Evolutionary conservation across 2,329 filamentous ascomycete genomes (phyloP).

Genomic region (Curvularia hawaiiensis): DNA sequence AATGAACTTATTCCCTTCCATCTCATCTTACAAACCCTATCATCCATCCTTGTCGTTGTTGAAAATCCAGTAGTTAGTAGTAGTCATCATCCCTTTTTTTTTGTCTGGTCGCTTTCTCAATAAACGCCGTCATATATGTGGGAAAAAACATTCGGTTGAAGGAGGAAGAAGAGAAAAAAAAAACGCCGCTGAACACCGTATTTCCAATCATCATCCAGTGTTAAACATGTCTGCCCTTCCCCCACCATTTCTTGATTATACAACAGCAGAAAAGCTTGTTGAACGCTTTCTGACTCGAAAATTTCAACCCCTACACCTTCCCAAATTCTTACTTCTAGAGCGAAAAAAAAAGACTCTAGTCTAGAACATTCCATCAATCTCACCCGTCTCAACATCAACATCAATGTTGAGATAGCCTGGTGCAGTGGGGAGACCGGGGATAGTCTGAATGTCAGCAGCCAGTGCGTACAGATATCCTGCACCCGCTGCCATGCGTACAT

Average conservation of each 20-base stretch:
- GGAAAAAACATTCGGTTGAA: background rate
- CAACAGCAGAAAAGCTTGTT: conserved; percentile 13
- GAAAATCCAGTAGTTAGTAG: background rate
- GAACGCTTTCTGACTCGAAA: conserved; percentile 4
- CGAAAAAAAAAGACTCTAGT: background rate
- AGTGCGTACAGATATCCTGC: conserved; percentile 83
- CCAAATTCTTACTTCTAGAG: no score
- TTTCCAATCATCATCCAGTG: background rate
- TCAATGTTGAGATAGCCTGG: conserved; percentile 96
- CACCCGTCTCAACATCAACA: conserved; percentile 58
- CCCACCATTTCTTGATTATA: background rate
- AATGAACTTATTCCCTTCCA: background rate
- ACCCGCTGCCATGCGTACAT: conserved; percentile 91
- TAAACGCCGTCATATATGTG: background rate
- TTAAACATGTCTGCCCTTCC: background rate
- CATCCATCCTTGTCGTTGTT: background rate
- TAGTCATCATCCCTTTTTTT: background rate
- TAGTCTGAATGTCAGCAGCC: conserved; percentile 97
- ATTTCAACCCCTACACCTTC: background rate
- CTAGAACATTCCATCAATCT: conserved; percentile 80
- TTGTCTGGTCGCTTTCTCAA: background rate
- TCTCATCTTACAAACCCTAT: background rate
- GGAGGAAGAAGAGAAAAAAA: background rate
- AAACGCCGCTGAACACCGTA: background rate
- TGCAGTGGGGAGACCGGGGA: conserved; percentile 91